Evolutionary conservation across 163 green algal species (phyloP), one percentile per base, ranked within the genome.

Genomic region (Chlorella variabilis): DNA sequence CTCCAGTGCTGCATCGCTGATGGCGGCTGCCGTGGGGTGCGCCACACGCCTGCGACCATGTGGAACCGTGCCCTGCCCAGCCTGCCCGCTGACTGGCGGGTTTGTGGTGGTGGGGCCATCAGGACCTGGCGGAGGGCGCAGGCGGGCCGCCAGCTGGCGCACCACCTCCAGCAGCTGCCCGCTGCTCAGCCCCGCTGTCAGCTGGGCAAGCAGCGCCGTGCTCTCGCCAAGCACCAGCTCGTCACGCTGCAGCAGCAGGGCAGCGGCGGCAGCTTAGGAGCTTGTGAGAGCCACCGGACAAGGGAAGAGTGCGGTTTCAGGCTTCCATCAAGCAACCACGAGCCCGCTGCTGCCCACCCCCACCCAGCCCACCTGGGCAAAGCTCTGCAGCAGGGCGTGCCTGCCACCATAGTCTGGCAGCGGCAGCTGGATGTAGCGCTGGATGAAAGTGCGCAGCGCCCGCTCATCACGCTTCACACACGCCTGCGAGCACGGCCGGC

Each of bases 401-500:
- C 94, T 83, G 6, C 87, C 91, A 4, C 91, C 92, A 82, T 98
- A 96, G 85, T 98, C 93, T 23, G 95, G 94, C 48, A 96, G 54
- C 5, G 95, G 95, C 58, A 95, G 71, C 81, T 91, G 89, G 71
- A 98, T 81, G 71, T 90, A 86, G 87, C 96, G 96, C 71, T 89
- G 79, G 86, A 96, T 96, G 82, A 96, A 95, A 48, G 71, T 77
- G n/a, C 96, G 87, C 75, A 98, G 94, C 15, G 89, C 85, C 61
- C 92, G 93, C 79, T 96, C 90, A 79, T 98, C 95, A 82, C 93
- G 95, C 83, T 95, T 96, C 27, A 89, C 85, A 75, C 90, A 95
- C 23, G 92, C 73, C 73, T 80, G 73, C 67, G 13, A 23, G 29
- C 3, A n/a, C 25, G 21, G 62, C 20, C 66, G 63, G 42, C 29